phyloP scores from a whole-genome alignment of 2,329 filamentous ascomycete species.

The Neofusicoccum umdonicola region DNA sequence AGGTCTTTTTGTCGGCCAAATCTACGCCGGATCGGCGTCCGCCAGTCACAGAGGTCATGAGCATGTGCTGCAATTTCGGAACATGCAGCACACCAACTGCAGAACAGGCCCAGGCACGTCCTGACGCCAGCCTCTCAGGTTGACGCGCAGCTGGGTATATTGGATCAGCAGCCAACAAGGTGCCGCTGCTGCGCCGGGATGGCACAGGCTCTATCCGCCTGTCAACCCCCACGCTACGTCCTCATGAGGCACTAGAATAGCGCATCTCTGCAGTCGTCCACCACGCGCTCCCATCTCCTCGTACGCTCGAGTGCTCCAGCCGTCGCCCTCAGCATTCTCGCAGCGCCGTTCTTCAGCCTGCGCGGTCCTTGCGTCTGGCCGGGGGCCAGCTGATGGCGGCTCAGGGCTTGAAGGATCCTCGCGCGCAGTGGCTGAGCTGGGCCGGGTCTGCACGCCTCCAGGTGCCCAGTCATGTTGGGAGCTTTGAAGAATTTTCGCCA shows the following conservation, averaged over 20 bases:
- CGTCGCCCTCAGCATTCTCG: background rate
- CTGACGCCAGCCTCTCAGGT: constrained; percentile 12
- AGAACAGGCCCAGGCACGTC: constrained; percentile 11
- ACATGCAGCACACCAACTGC: constrained; percentile 8
- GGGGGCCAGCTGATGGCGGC: background rate
- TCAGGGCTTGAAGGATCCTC: background rate
- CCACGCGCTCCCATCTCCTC: background rate
- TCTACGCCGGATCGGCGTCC: constrained; percentile 1
- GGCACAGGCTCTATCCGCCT: constrained; percentile 14
- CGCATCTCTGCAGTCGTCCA: background rate
- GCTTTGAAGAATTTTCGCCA: background rate
- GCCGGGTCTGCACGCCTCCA: too few species aligned
- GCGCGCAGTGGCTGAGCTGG: constrained; percentile 4
- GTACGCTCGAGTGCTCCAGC: background rate
- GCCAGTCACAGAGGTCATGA: background rate
- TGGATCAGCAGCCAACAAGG: constrained; percentile 13
- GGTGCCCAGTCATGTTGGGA: background rate
- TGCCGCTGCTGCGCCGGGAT: background rate
- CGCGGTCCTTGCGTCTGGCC: background rate
- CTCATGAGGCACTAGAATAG: constrained; percentile 4
- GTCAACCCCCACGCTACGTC: constrained; percentile 6
- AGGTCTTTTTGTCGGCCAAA: constrained; percentile 11
- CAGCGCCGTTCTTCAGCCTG: background rate
- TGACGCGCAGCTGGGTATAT: constrained; percentile 15
- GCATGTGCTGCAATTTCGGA: constrained; percentile 14